Base-by-base conservation (phyloP, 257 asterid species). In the Solanum habrochaites region DNA sequence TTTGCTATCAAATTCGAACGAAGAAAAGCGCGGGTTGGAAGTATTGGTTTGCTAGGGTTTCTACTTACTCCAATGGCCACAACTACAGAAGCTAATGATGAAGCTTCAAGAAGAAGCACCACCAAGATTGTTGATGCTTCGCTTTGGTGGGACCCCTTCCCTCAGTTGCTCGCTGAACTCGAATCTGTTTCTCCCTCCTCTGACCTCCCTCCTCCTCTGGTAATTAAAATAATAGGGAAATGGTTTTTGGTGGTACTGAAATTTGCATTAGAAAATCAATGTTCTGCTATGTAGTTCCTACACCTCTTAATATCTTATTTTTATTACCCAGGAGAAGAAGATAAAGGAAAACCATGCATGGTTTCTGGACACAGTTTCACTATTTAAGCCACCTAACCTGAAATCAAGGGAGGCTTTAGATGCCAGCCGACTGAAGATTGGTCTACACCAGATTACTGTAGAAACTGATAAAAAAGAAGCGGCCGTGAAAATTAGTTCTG, bases 111-210 rank as follows among this genome's bases (percentile, higher is more conserved):
- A 69, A 69, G 75, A 29, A 69, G 23, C 21, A 69, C 75, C 75
- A 69, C 75, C 27, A 16, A 71, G 45, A 49, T 92, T 16, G 91
- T 93, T 12, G 99, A 95, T 77, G 94, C 94, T 32, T 92, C 97
- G 4, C 95, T 97, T 11, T 97, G 99, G 99, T 97, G 98, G 98
- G 98, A 97, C 42, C 94, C 99, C n/a, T 97, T 97, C 91, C 77
- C 42, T 77, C 85, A 72, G 58, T 86, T 97, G 72, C 93, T 95
- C 82, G 85, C 91, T 56, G 96, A 97, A 35, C 98, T 97, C 69
- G 98, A 97, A 77, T 92, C 91, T 81, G 91, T 94, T 67, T 89
- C 93, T 23, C 85, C 88, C 84, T 89, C 96, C 69, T 91, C 97
- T 87, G 92, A 90, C 58, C 52, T 91, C 75, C 93, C 99, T 21